Evolutionary conservation across 352 stramenopile genomes (phyloP).

Genomic region (Phytophthora multivora): DNA sequence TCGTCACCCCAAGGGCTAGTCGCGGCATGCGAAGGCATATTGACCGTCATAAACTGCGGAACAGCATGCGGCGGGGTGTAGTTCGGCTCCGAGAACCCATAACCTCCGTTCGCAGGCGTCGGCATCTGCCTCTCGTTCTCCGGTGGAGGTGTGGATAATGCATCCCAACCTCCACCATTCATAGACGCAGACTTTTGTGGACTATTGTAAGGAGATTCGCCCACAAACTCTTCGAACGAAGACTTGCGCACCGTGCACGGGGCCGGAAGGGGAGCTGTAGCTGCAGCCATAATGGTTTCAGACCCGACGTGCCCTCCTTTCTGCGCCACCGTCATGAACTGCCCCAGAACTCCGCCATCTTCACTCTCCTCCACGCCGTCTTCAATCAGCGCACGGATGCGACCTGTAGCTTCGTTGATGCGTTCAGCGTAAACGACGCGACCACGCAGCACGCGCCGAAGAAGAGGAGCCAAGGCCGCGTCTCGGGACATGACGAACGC

Average conservation of each 20-base stretch:
- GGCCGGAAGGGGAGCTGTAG: slow-evolving; percentile 6
- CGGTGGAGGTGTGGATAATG: slow-evolving; percentile 21
- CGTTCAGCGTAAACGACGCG: slow-evolving; percentile 63
- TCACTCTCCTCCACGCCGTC: slow-evolving; percentile 37
- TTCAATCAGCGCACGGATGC: slow-evolving; percentile 56
- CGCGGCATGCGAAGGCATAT: slow-evolving; percentile 10
- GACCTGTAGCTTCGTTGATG: slow-evolving; percentile 54
- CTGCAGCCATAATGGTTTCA: slow-evolving; percentile 20
- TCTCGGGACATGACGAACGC: slow-evolving; percentile 69
- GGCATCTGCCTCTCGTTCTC: slow-evolving; percentile 27
- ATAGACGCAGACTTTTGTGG: slow-evolving; percentile 18
- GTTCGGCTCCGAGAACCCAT: slow-evolving; percentile 16
- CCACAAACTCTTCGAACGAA: slow-evolving; percentile 74
- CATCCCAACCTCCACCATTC: slow-evolving; percentile 11
- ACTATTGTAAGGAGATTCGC: slow-evolving; percentile 31
- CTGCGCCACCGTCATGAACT: slow-evolving; percentile 51
- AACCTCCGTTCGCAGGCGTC: slow-evolving; percentile 18
- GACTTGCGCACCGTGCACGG: slow-evolving; percentile 43
- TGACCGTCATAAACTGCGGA: slow-evolving; percentile 32
- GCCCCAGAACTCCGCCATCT: slow-evolving; percentile 44
- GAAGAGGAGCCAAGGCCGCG: slow-evolving; percentile 58
- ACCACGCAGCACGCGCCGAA: slow-evolving; percentile 72
- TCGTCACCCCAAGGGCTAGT: slow-evolving; percentile 20
- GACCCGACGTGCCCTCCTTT: slow-evolving; percentile 16
- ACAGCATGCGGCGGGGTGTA: slow-evolving; percentile 31